Conservation (phyloP, 371 early-diverging fungal genomes). For the Funneliformis caledonium region DNA sequence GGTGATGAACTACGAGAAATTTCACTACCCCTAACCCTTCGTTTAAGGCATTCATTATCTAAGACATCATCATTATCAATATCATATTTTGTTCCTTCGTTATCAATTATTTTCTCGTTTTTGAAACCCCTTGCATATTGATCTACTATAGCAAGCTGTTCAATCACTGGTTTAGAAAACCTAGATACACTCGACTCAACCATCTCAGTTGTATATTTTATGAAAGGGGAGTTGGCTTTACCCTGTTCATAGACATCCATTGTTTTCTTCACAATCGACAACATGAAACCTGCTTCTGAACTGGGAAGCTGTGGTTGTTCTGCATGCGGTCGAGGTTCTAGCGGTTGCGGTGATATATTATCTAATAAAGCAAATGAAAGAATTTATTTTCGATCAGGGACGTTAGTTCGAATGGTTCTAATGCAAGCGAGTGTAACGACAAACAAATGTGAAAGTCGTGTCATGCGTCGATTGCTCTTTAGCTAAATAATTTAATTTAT, state of each 20-base stretch:
- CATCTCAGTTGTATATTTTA: conserved; percentile 74
- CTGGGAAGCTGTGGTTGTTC: conserved; percentile 42
- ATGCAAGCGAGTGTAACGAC: no score
- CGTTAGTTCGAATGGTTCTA: no score
- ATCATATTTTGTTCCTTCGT: not conserved
- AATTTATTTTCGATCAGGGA: no score
- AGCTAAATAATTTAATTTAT: no score
- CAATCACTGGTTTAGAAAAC: conserved; percentile 67
- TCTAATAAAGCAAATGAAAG: conserved; percentile 9
- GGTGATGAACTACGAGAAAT: conserved; percentile 13
- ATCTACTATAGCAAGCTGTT: conserved; percentile 69
- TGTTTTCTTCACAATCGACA: conserved; percentile 81
- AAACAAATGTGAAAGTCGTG: no score
- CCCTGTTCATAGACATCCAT: conserved; percentile 76
- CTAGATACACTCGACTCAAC: conserved; percentile 77
- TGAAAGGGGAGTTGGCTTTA: conserved; percentile 72
- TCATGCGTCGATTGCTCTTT: no score
- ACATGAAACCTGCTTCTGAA: conserved; percentile 58
- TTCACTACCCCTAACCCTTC: not conserved
- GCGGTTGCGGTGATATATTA: conserved; percentile 33
- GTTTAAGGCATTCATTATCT: conserved; percentile 1
- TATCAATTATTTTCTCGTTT: conserved; percentile 25
- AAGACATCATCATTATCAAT: not conserved
- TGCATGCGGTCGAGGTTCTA: conserved; percentile 32
- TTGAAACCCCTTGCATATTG: not conserved